phyloP scores from a whole-genome alignment of 2,329 filamentous ascomycete species.

The Fusarium setosum region DNA sequence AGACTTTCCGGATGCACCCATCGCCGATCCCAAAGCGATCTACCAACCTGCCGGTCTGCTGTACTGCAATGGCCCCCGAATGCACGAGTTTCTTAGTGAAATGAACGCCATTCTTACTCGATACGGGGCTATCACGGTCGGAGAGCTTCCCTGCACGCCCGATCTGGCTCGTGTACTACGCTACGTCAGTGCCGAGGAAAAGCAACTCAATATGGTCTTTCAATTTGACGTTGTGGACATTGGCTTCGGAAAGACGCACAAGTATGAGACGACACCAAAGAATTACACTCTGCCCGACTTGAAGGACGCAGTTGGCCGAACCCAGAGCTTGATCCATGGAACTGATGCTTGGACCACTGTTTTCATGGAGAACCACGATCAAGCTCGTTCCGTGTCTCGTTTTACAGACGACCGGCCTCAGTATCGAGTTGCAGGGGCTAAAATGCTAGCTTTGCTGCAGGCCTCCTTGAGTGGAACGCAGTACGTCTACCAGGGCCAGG shows the following conservation, averaged over 20 bases:
- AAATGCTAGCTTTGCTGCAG: conserved; percentile 68
- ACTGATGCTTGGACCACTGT: conserved; percentile 72
- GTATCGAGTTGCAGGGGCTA: conserved; percentile 61
- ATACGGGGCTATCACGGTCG: conserved; percentile 77
- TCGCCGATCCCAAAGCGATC: conserved; percentile 57
- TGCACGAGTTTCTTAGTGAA: conserved; percentile 75
- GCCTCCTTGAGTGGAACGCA: conserved; percentile 67
- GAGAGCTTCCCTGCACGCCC: conserved; percentile 74
- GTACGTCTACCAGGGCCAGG: conserved; percentile 76
- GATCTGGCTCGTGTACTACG: conserved; percentile 66
- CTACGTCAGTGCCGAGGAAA: conserved; percentile 68
- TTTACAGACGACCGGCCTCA: conserved; percentile 63
- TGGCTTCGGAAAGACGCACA: conserved; percentile 62
- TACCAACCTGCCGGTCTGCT: conserved; percentile 66
- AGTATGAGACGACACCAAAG: conserved; percentile 60
- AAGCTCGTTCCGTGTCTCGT: conserved; percentile 67
- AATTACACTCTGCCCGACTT: conserved; percentile 61
- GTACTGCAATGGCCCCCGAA: conserved; percentile 75
- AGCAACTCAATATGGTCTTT: conserved; percentile 77
- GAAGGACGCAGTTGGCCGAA: conserved; percentile 59
- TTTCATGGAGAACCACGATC: conserved; percentile 75
- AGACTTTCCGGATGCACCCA: conserved; percentile 67
- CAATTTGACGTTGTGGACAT: conserved; percentile 74
- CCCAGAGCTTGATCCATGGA: conserved; percentile 63
- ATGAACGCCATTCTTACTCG: conserved; percentile 70